A percentile compares a stretch with the other conserved stretches of the same genome.
Conservation (phyloP, 176 grass and related monocot genomes). For the Triticum monococcum region DNA sequence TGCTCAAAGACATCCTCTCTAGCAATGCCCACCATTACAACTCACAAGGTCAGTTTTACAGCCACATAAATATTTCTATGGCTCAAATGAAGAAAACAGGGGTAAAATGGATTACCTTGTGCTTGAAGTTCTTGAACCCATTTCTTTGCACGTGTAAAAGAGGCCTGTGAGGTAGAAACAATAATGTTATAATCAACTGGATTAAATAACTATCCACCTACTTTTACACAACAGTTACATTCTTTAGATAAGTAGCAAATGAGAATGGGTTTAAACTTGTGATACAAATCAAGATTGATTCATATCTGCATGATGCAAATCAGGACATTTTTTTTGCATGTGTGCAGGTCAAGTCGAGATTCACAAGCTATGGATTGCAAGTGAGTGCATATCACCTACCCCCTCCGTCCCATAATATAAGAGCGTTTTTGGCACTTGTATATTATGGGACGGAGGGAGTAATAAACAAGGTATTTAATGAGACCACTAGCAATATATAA, state of each 20-base stretch:
- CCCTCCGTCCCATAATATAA: no score
- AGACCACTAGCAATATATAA: neutral
- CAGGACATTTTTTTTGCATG: neutral
- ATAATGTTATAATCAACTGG: neutral
- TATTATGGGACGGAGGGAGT: no score
- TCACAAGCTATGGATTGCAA: neutral
- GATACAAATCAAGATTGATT: neutral
- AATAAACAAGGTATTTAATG: neutral
- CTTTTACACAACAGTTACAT: neutral
- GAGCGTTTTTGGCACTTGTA: no score
- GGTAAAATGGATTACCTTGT: slow-evolving; percentile 55
- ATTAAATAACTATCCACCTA: neutral
- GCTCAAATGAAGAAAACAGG: neutral
- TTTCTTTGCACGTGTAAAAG: slow-evolving; percentile 83
- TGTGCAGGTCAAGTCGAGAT: neutral
- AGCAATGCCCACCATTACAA: neutral
- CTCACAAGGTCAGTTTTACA: neutral
- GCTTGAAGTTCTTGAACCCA: slow-evolving; percentile 97
- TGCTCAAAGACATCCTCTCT: neutral
- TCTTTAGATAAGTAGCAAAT: neutral
- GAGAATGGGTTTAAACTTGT: neutral
- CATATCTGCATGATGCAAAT: neutral
- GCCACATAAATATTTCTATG: neutral
- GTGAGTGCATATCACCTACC: neutral
- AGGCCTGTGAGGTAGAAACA: slow-evolving; percentile 50